These are phyloP conservation scores for Collybiopsis luxurians DNA, from an alignment of 768 basidiomycete genomes.

Conservation along the genomic window DNA sequence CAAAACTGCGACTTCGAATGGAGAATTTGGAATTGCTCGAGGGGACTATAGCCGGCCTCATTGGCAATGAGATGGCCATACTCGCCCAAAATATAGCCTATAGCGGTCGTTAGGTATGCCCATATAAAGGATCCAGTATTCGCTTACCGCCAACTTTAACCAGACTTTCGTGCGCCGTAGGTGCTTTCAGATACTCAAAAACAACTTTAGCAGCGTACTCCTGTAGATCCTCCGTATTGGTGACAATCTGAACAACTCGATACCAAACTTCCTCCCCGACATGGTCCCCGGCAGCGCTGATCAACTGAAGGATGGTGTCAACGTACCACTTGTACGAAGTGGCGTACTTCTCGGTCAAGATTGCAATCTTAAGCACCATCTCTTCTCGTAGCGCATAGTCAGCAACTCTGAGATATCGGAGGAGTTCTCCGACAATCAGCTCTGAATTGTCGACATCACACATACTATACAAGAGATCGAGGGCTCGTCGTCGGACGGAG, in stretches of 20 bases:
- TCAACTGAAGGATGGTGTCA: slow-evolving; percentile 93
- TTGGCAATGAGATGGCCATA: slow-evolving; percentile 98
- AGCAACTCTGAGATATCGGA: slow-evolving; percentile 92
- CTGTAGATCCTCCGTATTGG: slow-evolving; percentile 97
- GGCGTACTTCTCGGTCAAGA: slow-evolving; percentile 98
- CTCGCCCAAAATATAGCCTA: slow-evolving; percentile 95
- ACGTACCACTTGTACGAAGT: slow-evolving; percentile 99
- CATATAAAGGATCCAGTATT: background rate
- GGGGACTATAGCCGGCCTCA: slow-evolving; percentile 87
- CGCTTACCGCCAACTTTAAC: slow-evolving; percentile 91
- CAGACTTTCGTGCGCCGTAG: slow-evolving; percentile 87
- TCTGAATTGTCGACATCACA: slow-evolving; percentile 98
- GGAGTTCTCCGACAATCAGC: slow-evolving; percentile 90
- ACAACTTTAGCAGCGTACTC: slow-evolving; percentile 93
- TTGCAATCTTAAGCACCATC: slow-evolving; percentile 98
- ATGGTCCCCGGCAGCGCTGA: slow-evolving; percentile 96
- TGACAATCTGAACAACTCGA: slow-evolving; percentile 96
- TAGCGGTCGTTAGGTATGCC: background rate
- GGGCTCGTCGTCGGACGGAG: slow-evolving; percentile 87
- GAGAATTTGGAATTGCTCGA: slow-evolving; percentile 89
- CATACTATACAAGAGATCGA: slow-evolving; percentile 98
- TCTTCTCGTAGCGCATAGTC: slow-evolving; percentile 97
- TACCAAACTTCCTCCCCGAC: slow-evolving; percentile 99
- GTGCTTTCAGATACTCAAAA: slow-evolving; percentile 83
- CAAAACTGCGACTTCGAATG: slow-evolving; percentile 97